phyloP scores from a whole-genome alignment of 2,329 filamentous ascomycete species.

The Verticillium nubilum region DNA sequence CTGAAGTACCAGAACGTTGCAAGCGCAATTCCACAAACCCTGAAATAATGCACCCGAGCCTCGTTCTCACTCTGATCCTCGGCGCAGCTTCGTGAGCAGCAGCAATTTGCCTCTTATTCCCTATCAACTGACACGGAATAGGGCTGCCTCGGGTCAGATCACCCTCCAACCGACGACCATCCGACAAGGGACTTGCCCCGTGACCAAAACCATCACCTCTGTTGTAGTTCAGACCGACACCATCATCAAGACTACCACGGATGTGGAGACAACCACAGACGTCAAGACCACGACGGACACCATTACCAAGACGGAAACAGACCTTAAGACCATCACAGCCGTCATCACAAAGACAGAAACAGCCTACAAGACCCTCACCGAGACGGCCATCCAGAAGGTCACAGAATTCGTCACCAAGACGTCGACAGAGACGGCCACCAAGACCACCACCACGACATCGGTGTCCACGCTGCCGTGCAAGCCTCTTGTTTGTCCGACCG shows the following conservation, averaged over 20 bases:
- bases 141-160: conserved; percentile 1
- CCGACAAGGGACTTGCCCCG: not conserved
- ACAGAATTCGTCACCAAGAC: not conserved
- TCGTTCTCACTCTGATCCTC: not conserved
- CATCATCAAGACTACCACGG: not conserved
- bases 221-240: not conserved
- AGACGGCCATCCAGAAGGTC: not conserved
- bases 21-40: not conserved
- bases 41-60: not conserved
- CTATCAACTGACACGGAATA: not conserved
- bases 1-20: no score
- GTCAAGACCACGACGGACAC: not conserved
- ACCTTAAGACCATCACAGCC: not conserved
- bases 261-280: not conserved
- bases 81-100: not conserved
- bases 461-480: conserved; percentile 4
- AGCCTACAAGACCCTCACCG: not conserved
- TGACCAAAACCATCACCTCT: not conserved
- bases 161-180: conserved; percentile 6
- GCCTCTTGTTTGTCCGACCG: conserved; percentile 21
- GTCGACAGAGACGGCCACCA: not conserved
- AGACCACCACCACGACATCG: not conserved
- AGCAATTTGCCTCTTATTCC: not conserved
- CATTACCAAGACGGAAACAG: not conserved
- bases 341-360: not conserved